Base-by-base conservation (phyloP, 2,329 filamentous ascomycete genomes). In the Fusarium sp. region DNA sequence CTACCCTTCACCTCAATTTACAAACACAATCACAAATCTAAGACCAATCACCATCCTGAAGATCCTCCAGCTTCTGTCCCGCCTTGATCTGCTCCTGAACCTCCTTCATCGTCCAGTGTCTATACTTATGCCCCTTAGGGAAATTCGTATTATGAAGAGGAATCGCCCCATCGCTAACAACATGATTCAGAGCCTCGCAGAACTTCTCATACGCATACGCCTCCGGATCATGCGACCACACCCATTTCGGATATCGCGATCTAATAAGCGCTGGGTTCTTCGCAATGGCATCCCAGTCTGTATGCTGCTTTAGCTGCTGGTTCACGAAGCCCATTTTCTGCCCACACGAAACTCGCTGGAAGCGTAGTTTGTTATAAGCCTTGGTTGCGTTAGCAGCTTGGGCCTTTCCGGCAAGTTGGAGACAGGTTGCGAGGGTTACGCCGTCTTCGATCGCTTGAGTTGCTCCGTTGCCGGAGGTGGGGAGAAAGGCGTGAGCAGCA, bases 171-270 rank as follows among this genome's bases (percentile, higher is more conserved):
- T 68, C 41, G n/a, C 66, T 68, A 0, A 56, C 2, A 6, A 68
- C 66, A 44, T 68, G 66, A 11, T 68, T 31, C 23, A 68, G 3
- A 8, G 65, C 66, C 60, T 68, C 66, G 4, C 54, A 58, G n/a
- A 68, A 68, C 33, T 68, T 68, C 33, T 68, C 66, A 37, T 69
- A 69, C 3, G 60, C 66, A 23, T 68, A 68, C 2, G 54, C 66
- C 49, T 68, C 66, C 1, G 66, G 60, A 26, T 68, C 66, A 18
- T 68, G 66, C 5, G 60, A 69, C 66, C 66, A 68, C 7, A 68
- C 37, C 66, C 66, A 68, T 15, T 62, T 68, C 0, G 66, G 66
- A 10, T 68, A 68, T 4, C 66, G 53, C 5, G 66, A 68, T 13
- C 66, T 29, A 1, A 68, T 59, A 3, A 68, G 9, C 0, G 66